phyloP scores from a whole-genome alignment of 495 filamentous ascomycete species.

The Apiosordaria backusii region DNA sequence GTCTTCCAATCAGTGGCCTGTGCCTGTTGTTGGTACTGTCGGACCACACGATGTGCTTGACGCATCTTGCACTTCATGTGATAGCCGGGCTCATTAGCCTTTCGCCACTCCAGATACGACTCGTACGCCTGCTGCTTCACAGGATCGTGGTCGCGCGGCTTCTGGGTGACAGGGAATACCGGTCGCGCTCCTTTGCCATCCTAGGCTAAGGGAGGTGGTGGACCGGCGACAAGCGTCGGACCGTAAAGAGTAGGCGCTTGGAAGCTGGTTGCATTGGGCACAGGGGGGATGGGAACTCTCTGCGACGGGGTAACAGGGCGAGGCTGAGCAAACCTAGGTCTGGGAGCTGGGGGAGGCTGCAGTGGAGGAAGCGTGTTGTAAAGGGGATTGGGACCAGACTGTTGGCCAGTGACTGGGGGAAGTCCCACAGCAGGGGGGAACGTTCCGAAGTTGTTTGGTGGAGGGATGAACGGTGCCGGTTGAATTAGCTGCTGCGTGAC shows the following conservation, averaged over 20 bases:
- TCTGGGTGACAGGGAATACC: slow-evolving; percentile 32
- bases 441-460: slow-evolving; percentile 1
- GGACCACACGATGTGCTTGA: slow-evolving; percentile 38
- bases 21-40: slow-evolving; percentile 28
- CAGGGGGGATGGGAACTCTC: not conserved
- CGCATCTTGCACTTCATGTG: slow-evolving; percentile 41
- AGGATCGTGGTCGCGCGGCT: slow-evolving; percentile 34
- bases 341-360: slow-evolving; percentile 2
- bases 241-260: slow-evolving; percentile 7
- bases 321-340: slow-evolving; percentile 4
- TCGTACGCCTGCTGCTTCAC: slow-evolving; percentile 43
- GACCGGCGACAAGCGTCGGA: not conserved
- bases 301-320: not conserved
- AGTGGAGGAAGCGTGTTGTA: not conserved
- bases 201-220: slow-evolving; percentile 5
- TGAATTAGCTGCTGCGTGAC: not conserved
- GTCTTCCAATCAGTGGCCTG: slow-evolving; percentile 20
- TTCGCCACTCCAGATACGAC: slow-evolving; percentile 40
- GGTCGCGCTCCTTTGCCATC: slow-evolving; percentile 25
- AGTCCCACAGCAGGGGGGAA: not conserved
- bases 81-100: slow-evolving; percentile 38
- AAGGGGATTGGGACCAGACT: not conserved
- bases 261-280: not conserved
- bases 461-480: not conserved
- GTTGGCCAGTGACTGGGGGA: not conserved